phyloP scores from a whole-genome alignment of 139 green algal species.

The Micromonas commoda region DNA sequence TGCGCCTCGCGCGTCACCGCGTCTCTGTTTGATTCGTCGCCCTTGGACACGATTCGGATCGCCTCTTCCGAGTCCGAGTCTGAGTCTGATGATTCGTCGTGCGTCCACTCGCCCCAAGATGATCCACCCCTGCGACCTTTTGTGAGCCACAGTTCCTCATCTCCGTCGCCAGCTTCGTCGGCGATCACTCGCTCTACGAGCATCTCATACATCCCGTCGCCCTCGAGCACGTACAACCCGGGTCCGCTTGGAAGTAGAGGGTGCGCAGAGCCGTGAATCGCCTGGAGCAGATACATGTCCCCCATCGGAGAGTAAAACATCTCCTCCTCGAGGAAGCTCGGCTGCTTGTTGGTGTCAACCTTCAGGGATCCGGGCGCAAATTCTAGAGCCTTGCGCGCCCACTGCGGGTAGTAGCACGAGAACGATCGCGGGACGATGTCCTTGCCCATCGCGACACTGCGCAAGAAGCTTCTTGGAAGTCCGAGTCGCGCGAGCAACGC shows the following conservation, averaged over 20 bases:
- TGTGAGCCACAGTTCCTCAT: conserved; percentile 6
- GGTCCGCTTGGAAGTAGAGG: conserved; percentile 68
- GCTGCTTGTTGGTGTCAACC: conserved; percentile 46
- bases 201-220: conserved; percentile 18
- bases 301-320: conserved; percentile 88
- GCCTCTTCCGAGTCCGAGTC: too few relatives aligned
- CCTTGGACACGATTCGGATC: too few relatives aligned
- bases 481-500: conserved; percentile 33
- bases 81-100: too few relatives aligned
- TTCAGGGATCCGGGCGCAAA: conserved; percentile 53
- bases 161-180: neutral
- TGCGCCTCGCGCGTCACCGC: neutral
- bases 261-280: conserved; percentile 51
- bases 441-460: conserved; percentile 75
- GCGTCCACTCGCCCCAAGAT: neutral
- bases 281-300: conserved; percentile 79
- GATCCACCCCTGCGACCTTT: neutral
- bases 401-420: conserved; percentile 84
- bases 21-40: neutral
- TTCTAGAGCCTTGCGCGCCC: conserved; percentile 11
- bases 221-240: conserved; percentile 62
- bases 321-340: conserved; percentile 32
- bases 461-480: conserved; percentile 55
- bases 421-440: conserved; percentile 97
- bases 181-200: neutral